Evolutionary conservation across 2,329 filamentous ascomycete genomes (phyloP).

Genomic region (Penicillium sp.): DNA sequence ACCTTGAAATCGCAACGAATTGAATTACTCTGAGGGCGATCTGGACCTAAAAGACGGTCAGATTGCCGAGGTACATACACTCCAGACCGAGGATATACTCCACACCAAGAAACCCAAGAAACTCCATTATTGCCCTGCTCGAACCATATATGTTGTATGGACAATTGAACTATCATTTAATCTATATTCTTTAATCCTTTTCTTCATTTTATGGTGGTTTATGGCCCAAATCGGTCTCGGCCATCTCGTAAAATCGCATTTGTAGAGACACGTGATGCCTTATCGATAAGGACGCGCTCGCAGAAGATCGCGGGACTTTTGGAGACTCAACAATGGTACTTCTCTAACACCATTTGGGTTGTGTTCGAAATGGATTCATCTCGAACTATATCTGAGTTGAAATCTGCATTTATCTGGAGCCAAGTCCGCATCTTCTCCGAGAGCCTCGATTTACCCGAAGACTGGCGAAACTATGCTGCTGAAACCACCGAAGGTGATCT

Average conservation of each 20-base stretch:
- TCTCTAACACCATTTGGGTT: not conserved
- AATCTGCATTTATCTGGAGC: conserved; percentile 51
- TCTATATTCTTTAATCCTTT: not conserved
- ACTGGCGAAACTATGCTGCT: conserved; percentile 46
- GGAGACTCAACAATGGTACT: conserved; percentile 15
- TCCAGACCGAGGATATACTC: conserved; percentile 18
- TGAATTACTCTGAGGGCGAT: conserved; percentile 4
- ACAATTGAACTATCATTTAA: not conserved
- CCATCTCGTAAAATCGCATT: not conserved
- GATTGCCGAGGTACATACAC: conserved; percentile 32
- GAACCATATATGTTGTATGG: not conserved
- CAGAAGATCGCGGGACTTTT: conserved; percentile 6
- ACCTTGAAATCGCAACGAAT: conserved; percentile 12
- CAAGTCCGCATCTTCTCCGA: conserved; percentile 55
- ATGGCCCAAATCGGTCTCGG: not conserved
- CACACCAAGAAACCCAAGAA: not conserved
- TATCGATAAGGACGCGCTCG: conserved; percentile 11
- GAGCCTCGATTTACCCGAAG: conserved; percentile 48
- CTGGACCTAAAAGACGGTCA: not conserved
- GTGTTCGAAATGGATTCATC: conserved; percentile 37
- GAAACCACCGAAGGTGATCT: conserved; percentile 48
- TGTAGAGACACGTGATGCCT: conserved; percentile 7
- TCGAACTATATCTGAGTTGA: conserved; percentile 52
- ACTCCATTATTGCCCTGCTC: not conserved
- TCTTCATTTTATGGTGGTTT: not conserved